Percentiles rank a stretch among this genome's conserved stretches.
Conservation (phyloP, 2,329 filamentous ascomycete genomes). For the Ramularia collo-cygni region DNA sequence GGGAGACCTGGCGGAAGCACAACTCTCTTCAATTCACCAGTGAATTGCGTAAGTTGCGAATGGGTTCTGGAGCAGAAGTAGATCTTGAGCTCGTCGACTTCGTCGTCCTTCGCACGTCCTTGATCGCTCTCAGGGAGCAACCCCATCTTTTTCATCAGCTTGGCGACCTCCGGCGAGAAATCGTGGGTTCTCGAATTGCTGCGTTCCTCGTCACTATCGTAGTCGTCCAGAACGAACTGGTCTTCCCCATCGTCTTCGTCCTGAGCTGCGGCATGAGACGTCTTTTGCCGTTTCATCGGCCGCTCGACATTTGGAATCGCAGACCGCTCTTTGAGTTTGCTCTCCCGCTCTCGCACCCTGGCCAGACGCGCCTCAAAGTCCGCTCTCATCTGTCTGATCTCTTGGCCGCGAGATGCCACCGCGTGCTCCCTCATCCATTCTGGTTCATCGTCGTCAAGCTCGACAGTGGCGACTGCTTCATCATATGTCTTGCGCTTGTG, state of each 20-base stretch:
- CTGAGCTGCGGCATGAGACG: slow-evolving; percentile 20
- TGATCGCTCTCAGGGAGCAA: slow-evolving; percentile 35
- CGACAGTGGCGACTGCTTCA: slow-evolving; percentile 43
- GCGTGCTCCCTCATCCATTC: slow-evolving; percentile 80
- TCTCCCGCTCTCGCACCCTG: slow-evolving; percentile 54
- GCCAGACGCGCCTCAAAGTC: slow-evolving; percentile 68
- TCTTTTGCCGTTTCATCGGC: slow-evolving; percentile 40
- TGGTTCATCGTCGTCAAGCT: slow-evolving; percentile 60
- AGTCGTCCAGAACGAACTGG: slow-evolving; percentile 70
- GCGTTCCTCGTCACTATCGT: slow-evolving; percentile 57
- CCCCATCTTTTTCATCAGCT: slow-evolving; percentile 59
- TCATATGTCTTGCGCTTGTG: slow-evolving; percentile 61
- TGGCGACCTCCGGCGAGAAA: slow-evolving; percentile 65
- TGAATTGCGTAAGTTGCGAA: slow-evolving; percentile 84
- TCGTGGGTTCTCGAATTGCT: slow-evolving; percentile 18
- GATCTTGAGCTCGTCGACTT: slow-evolving; percentile 67
- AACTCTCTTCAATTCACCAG: slow-evolving; percentile 74
- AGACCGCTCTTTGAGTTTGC: slow-evolving; percentile 49
- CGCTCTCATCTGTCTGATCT: slow-evolving; percentile 59
- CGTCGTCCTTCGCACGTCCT: slow-evolving; percentile 35
- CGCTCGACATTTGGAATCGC: slow-evolving; percentile 39
- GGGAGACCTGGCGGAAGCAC: slow-evolving; percentile 62
- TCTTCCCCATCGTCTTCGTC: slow-evolving; percentile 48
- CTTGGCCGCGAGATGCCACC: slow-evolving; percentile 59
- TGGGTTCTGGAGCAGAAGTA: slow-evolving; percentile 92